Percentiles rank a stretch among this genome's conserved stretches.
Evolutionary conservation across 163 green algal genomes (phyloP).

Genomic region (Chlamydomonas reinhardtii): DNA sequence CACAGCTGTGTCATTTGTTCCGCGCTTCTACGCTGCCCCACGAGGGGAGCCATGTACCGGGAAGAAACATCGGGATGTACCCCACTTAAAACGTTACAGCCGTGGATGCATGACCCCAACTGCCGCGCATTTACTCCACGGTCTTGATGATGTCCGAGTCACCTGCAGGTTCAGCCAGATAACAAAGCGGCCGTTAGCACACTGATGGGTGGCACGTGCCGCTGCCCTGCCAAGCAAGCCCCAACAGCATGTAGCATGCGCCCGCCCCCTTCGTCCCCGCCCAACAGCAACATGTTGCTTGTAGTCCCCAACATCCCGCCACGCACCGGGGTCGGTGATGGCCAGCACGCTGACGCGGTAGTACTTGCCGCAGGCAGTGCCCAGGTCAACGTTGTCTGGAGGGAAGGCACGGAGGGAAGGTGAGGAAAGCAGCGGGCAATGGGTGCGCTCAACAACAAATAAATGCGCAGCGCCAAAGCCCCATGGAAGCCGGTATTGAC

Average conservation of each 20-base stretch:
- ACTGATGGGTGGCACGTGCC: background rate
- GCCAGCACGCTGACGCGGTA: constrained; percentile 94
- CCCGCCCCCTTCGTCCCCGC: too few relatives aligned
- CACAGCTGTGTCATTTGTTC: too few relatives aligned
- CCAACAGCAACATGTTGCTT: too few relatives aligned
- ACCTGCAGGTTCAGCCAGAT: constrained; percentile 52
- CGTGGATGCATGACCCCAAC: constrained; percentile 13
- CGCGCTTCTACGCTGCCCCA: too few relatives aligned
- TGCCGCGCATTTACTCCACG: constrained; percentile 60
- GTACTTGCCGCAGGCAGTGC: constrained; percentile 97
- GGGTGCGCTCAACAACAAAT: too few relatives aligned
- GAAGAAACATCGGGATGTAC: too few relatives aligned
- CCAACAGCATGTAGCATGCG: too few relatives aligned
- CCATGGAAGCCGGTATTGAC: too few relatives aligned
- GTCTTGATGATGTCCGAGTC: constrained; percentile 93
- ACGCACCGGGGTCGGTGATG: constrained; percentile 95
- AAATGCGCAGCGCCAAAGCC: too few relatives aligned
- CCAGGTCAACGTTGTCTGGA: constrained; percentile 98
- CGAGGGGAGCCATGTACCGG: too few relatives aligned
- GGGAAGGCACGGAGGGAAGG: background rate
- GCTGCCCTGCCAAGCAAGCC: too few relatives aligned
- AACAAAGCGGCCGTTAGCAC: background rate
- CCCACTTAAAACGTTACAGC: constrained; percentile 9
- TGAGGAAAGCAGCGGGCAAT: background rate
- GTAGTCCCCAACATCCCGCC: too few relatives aligned